phyloP scores from a whole-genome alignment of 1,139 yeast genomes.

The Eremothecium gossypii region DNA sequence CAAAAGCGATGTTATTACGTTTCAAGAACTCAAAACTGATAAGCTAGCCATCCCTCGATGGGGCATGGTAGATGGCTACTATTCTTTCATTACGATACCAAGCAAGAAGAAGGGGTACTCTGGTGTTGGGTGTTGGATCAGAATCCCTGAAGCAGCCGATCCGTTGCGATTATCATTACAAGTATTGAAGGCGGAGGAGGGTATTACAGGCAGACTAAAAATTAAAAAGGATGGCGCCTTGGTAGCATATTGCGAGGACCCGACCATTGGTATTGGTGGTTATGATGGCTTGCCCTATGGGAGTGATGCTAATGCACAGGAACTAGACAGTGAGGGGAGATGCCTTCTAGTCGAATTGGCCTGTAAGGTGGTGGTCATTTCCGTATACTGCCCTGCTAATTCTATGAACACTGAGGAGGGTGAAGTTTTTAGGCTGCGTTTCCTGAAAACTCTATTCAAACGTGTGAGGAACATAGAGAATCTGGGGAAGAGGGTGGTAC shows the following conservation, averaged over 20 bases:
- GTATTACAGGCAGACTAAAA: constrained; percentile 63
- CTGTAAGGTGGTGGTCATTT: constrained; percentile 51
- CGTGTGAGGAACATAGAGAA: constrained; percentile 48
- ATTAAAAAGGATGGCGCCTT: constrained; percentile 21
- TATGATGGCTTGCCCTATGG: constrained; percentile 39
- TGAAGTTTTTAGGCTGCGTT: constrained; percentile 48
- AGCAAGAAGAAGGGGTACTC: constrained; percentile 66
- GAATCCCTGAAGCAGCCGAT: constrained; percentile 40
- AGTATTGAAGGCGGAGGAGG: constrained; percentile 78
- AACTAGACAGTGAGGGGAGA: constrained; percentile 78
- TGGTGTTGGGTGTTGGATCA: constrained; percentile 81
- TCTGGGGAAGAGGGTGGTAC: constrained; percentile 55
- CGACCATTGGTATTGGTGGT: constrained; percentile 53
- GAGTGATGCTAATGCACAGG: constrained; percentile 35
- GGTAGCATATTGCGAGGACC: constrained; percentile 18
- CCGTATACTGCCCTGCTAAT: constrained; percentile 90
- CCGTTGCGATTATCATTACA: constrained; percentile 35
- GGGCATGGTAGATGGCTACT: constrained; percentile 50
- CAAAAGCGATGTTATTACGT: constrained; percentile 66
- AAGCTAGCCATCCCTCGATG: constrained; percentile 40
- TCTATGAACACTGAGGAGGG: constrained; percentile 66
- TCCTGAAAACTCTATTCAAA: constrained; percentile 47
- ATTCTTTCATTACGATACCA: constrained; percentile 65
- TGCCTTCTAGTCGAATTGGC: constrained; percentile 67
- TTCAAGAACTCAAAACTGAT: constrained; percentile 74